Percentiles rank a stretch among this genome's conserved stretches.
These are phyloP conservation scores for Monocercomonoides exilis DNA, from an alignment of 78 protist genomes.

Conservation along the genomic window DNA sequence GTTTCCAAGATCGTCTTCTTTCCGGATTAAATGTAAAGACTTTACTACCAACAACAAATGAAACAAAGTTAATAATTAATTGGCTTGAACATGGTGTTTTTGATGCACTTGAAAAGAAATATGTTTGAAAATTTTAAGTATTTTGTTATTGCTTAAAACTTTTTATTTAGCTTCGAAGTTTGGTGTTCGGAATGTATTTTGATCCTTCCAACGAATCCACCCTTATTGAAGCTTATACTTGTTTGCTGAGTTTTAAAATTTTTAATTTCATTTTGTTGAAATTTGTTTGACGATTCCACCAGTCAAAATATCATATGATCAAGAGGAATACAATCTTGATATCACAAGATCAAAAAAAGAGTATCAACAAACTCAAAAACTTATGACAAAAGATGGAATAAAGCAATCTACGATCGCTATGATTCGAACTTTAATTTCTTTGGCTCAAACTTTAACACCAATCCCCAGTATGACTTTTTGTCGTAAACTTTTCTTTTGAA, in stretches of 20 bases:
- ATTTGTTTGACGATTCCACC: no score
- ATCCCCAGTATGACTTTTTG: constrained; percentile 3
- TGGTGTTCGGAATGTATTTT: constrained; percentile 21
- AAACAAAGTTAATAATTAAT: constrained; percentile 4
- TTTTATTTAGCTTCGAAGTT: constrained; percentile 11
- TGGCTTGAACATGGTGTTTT: constrained; percentile 50
- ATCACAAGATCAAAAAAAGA: background rate
- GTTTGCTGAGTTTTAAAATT: background rate
- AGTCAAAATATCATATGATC: constrained; percentile 19
- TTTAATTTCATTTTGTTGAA: no score
- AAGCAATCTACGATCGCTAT: constrained; percentile 5
- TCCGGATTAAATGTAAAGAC: constrained; percentile 30
- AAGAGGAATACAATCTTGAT: background rate
- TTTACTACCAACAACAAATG: constrained; percentile 17
- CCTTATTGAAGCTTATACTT: constrained; percentile 21
- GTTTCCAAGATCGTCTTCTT: constrained; percentile 19
- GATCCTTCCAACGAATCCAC: constrained; percentile 19
- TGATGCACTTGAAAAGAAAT: constrained; percentile 41
- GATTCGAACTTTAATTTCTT: constrained; percentile 15
- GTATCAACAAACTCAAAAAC: background rate
- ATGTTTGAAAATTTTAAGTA: background rate
- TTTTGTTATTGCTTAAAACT: background rate
- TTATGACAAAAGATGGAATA: constrained; percentile 8
- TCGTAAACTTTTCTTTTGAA: no score
- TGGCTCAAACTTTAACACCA: constrained; percentile 28